Base-by-base conservation (phyloP, 345 rosid genomes). In the Microcos paniculata region DNA sequence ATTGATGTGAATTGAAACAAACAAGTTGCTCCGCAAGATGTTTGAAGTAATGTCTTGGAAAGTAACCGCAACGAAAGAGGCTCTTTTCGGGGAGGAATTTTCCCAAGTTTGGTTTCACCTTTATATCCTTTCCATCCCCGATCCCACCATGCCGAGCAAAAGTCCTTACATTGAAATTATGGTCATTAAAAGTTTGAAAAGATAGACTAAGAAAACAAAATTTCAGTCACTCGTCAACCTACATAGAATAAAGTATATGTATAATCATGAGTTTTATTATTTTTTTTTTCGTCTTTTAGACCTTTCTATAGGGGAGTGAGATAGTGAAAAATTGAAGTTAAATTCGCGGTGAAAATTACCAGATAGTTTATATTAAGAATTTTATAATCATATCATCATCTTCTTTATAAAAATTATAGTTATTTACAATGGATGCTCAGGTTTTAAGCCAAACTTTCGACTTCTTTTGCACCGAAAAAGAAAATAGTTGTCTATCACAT, bases 41-140 rank as follows among this genome's bases (percentile, higher is more conserved):
- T 43, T 28, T 3, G n/a, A 19, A 57, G 2, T 14, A 12, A 8
- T 24, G 15, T 6, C 11, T 38, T 56, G 38, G 26, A 64, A 78
- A 72, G 48, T 8, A 31, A 63, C 18, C 18, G 18, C 18, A 38
- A 56, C 4, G 59, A 46, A 59, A 55, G 52, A 11, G 7, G 33
- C 62, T 40, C 21, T 40, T 7, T 35, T 7, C 38, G 52, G 4
- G 30, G 28, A 4, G 40, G 12, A 33, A 30, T 8, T 72, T 72
- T 56, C 62, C 81, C 46, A 76, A 76, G 79, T 66, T 14, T 57
- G 2, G 16, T 52, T 16, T 13, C 13, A 14, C 18, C 49, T 74
- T 74, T 45, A 46, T 14, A 31, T 42, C 18, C 71, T 69, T 56
- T 67, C 3, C 19, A 1, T 14, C 75, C 63, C 62, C 3, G 10